Evolutionary conservation across 2,329 filamentous ascomycete species (phyloP).

Genomic region (Chaetomium sp.): DNA sequence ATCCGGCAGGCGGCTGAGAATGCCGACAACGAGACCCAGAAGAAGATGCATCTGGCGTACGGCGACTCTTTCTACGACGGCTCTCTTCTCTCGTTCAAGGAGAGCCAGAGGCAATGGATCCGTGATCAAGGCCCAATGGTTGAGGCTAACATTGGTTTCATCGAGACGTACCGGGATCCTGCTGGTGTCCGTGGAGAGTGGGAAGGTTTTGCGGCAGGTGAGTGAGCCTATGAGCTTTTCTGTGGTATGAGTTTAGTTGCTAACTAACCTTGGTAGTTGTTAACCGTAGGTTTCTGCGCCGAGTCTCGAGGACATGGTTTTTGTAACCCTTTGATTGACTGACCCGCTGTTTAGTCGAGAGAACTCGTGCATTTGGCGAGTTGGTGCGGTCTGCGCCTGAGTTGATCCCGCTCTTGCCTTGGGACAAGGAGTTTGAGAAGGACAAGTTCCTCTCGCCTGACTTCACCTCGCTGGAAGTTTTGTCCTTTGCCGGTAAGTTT

Average conservation of each 20-base stretch:
- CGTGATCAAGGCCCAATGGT: slow-evolving; percentile 74
- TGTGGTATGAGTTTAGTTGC: slow-evolving; percentile 9
- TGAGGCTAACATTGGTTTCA: slow-evolving; percentile 76
- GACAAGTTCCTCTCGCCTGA: slow-evolving; percentile 93
- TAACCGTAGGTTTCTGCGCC: slow-evolving; percentile 45
- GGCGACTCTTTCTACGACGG: slow-evolving; percentile 67
- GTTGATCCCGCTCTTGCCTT: slow-evolving; percentile 85
- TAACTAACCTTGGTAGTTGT: slow-evolving; percentile 44
- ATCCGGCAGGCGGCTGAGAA: slow-evolving; percentile 62
- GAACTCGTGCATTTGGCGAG: slow-evolving; percentile 79
- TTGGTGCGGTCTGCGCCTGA: slow-evolving; percentile 74
- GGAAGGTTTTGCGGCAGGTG: slow-evolving; percentile 71
- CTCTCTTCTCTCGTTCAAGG: slow-evolving; percentile 70
- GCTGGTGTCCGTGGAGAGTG: slow-evolving; percentile 76
- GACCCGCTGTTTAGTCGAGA: slow-evolving; percentile 50
- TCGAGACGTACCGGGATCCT: slow-evolving; percentile 80
- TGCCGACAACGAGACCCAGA: slow-evolving; percentile 67
- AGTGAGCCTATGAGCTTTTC: slow-evolving; percentile 13
- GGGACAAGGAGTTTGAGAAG: slow-evolving; percentile 86
- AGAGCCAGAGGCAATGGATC: slow-evolving; percentile 76
- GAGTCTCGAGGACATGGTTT: background rate
- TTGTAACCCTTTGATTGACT: background rate
- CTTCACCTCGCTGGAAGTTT: slow-evolving; percentile 88
- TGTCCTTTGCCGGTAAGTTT: slow-evolving; percentile 60
- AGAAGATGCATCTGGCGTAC: slow-evolving; percentile 67